Percentiles rank a stretch among this genome's conserved stretches.
These are phyloP conservation scores for Myriangium duriaei DNA, from an alignment of 2,329 filamentous ascomycete species.

Conservation along the genomic window DNA sequence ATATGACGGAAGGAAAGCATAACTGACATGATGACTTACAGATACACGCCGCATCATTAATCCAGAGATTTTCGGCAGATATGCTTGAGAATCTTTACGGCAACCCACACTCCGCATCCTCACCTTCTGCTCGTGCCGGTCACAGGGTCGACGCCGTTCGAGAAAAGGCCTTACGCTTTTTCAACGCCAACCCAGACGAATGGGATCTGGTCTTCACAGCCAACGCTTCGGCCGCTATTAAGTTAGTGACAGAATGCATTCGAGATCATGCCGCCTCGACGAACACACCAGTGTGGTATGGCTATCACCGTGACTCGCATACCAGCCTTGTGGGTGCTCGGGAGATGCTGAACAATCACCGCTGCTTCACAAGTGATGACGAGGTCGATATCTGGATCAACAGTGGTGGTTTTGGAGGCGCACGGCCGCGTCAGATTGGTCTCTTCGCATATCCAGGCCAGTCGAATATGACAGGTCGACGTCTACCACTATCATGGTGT, in stretches of 20 bases:
- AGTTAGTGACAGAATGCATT: slow-evolving; percentile 70
- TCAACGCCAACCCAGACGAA: slow-evolving; percentile 65
- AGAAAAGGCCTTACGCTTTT: slow-evolving; percentile 57
- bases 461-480: slow-evolving; percentile 79
- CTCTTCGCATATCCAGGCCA: slow-evolving; percentile 80
- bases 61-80: slow-evolving; percentile 67
- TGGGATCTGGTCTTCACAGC: slow-evolving; percentile 87
- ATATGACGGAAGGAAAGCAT: not conserved
- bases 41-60: slow-evolving; percentile 62
- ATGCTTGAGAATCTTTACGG: slow-evolving; percentile 71
- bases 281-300: slow-evolving; percentile 57
- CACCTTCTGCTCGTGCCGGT: slow-evolving; percentile 65
- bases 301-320: slow-evolving; percentile 73
- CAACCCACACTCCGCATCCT: slow-evolving; percentile 81
- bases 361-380: slow-evolving; percentile 52
- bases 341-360: slow-evolving; percentile 50
- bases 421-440: slow-evolving; percentile 20
- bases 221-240: slow-evolving; percentile 84
- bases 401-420: slow-evolving; percentile 23
- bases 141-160: slow-evolving; percentile 64
- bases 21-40: slow-evolving; percentile 12
- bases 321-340: slow-evolving; percentile 77
- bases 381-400: slow-evolving; percentile 55
- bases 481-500: slow-evolving; percentile 61
- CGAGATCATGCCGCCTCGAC: slow-evolving; percentile 42